Conservation (phyloP, 192 early-diverging fungal genomes). For the Diversispora epigaea region DNA sequence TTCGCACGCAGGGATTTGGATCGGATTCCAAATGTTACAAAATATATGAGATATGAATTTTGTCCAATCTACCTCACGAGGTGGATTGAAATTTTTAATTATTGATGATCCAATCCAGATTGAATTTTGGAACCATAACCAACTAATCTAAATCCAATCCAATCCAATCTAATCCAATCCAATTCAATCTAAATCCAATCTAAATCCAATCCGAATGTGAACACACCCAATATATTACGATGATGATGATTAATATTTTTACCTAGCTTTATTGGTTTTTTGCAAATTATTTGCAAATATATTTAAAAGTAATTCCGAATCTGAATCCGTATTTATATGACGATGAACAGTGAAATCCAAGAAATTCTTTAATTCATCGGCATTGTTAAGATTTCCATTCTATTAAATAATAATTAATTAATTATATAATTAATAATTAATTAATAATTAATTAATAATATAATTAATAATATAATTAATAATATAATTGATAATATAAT, state of each 20-base stretch:
- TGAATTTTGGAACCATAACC: too few relatives aligned
- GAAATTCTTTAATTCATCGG: slow-evolving; percentile 81
- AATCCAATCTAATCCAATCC: too few relatives aligned
- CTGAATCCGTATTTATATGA: slow-evolving; percentile 99
- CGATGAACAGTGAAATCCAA: slow-evolving; percentile 95
- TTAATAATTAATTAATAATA: too few relatives aligned
- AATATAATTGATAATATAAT: too few relatives aligned
- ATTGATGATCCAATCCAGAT: background rate
- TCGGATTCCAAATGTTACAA: too few relatives aligned
- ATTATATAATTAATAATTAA: too few relatives aligned
- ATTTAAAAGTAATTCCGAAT: slow-evolving; percentile 97
- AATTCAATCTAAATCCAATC: too few relatives aligned
- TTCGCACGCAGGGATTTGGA: too few relatives aligned
- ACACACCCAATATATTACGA: background rate
- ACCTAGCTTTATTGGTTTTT: slow-evolving; percentile 92
- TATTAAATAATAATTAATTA: slow-evolving; percentile 29
- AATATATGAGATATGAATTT: too few relatives aligned
- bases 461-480: too few relatives aligned
- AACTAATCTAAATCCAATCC: too few relatives aligned
- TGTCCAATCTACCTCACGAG: background rate
- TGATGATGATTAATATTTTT: background rate
- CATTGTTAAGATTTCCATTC: slow-evolving; percentile 99
- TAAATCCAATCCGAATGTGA: background rate
- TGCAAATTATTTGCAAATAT: slow-evolving; percentile 97
- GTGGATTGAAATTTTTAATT: background rate